Evolutionary conservation across 1,284 basidiomycete genomes (phyloP), one percentile per base, ranked within the genome.

Genomic region (Trametes versicolor): DNA sequence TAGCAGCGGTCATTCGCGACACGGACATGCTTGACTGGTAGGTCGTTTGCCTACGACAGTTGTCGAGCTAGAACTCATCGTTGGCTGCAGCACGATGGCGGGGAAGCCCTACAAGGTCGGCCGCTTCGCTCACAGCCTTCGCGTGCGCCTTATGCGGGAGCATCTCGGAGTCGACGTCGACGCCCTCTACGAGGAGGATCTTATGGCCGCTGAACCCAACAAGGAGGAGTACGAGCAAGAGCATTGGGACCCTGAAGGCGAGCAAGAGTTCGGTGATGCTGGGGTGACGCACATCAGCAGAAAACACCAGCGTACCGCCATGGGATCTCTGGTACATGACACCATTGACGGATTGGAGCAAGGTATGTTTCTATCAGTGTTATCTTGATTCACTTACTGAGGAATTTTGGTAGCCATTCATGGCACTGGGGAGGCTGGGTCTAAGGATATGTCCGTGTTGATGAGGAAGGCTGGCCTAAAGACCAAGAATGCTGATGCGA

Each of bases 91-190:
- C 59, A 92, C 84, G 0, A 99, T 99, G 98, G 97, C 88, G 7
- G 97, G 98, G 34, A 89, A 90, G 72, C 95, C 96, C 0, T 99
- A 93, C 85, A 91, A 95, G 83, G 97, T 99, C 66, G 97, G 97
- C 17, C 90, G 97, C 7, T 99, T 98, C 77, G 96, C 98, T 8
- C 98, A 99, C 78, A 94, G 94, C 2, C 85, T 99, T 29, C 91
- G 97, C 12, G 84, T 99, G 55, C 89, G 97, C 9, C 83, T 99
- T 55, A 99, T 99, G 97, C 87, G 94, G 60, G 97, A 99, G 77
- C 97, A 99, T 76, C 82, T 97, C 61, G 97, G 97, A 4, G 85
- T 99, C 61, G 96, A 99, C 76, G 96, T 99, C 27, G 97, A 99
- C 75, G 87, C 89, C 9, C 83, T 98, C 71, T 90, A 92, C 64